A percentile compares a stretch with the other conserved stretches of the same genome.
Conservation (phyloP, 352 stramenopile species). For the Pythium plurisporium region DNA sequence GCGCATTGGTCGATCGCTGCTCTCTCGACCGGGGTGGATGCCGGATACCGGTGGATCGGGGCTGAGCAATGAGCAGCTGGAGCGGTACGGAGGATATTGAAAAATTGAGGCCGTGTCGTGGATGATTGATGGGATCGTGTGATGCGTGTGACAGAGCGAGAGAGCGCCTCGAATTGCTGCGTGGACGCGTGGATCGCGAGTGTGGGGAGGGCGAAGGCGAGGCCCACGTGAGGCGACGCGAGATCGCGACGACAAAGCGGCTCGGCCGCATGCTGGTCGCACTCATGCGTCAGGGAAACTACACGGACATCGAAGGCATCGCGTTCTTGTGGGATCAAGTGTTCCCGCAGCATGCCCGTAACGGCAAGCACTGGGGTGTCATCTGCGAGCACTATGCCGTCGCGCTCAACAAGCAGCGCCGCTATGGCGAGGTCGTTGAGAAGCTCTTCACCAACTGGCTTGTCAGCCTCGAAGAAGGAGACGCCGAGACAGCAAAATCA, state of each 20-base stretch:
- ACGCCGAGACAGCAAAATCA: neutral
- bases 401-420: constrained; percentile 26
- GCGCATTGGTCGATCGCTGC: constrained; percentile 10
- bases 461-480: constrained; percentile 5
- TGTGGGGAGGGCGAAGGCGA: neutral
- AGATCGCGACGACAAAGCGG: constrained; percentile 12
- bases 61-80: constrained; percentile 15
- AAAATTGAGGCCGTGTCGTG: neutral
- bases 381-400: constrained; percentile 25
- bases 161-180: constrained; percentile 12
- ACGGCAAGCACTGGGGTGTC: constrained; percentile 23
- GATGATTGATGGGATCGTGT: neutral
- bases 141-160: constrained; percentile 10
- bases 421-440: constrained; percentile 25
- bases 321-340: constrained; percentile 27
- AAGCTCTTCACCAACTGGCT: constrained; percentile 21
- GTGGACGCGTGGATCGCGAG: constrained; percentile 12
- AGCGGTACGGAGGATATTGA: constrained; percentile 1
- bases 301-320: constrained; percentile 23
- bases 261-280: constrained; percentile 18
- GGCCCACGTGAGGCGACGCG: neutral
- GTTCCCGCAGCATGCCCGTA: constrained; percentile 21
- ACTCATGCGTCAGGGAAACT: constrained; percentile 14
- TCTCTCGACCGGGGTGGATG: constrained; percentile 14
- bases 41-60: constrained; percentile 15